A percentile compares a stretch with the other conserved stretches of the same genome.
These are phyloP conservation scores for Apiospora koreana DNA, from an alignment of 2,329 filamentous ascomycete genomes.

Conservation along the genomic window DNA sequence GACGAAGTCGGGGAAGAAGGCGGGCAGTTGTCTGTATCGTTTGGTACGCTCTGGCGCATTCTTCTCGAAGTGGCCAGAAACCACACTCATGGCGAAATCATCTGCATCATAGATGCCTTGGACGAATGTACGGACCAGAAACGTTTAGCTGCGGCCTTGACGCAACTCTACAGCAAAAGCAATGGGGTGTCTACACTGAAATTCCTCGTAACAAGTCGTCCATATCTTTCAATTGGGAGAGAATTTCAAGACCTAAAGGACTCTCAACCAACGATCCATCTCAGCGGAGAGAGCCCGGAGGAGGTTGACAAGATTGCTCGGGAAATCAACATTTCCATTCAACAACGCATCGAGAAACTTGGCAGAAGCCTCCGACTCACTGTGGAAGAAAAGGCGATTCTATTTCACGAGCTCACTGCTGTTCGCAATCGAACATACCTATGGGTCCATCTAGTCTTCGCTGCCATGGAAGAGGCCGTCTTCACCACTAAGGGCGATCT, in stretches of 20 bases:
- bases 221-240: conserved; percentile 29
- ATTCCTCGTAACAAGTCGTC: conserved; percentile 41
- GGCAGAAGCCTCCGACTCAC: conserved; percentile 1
- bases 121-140: conserved; percentile 38
- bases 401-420: conserved; percentile 16
- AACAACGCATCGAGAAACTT: conserved; percentile 21
- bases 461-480: conserved; percentile 19
- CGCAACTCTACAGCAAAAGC: conserved; percentile 24
- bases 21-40: conserved; percentile 21
- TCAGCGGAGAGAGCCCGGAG: conserved; percentile 30
- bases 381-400: background rate
- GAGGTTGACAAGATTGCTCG: conserved; percentile 29
- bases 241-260: conserved; percentile 24
- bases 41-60: conserved; percentile 33
- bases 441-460: conserved; percentile 25
- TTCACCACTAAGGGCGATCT: conserved; percentile 15
- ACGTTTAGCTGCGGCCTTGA: conserved; percentile 26
- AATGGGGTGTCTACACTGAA: conserved; percentile 28
- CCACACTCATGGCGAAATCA: conserved; percentile 22
- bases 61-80: conserved; percentile 22
- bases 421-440: conserved; percentile 27
- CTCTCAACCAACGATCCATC: conserved; percentile 28
- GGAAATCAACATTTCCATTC: conserved; percentile 33
- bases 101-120: conserved; percentile 42
- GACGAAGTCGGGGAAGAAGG: conserved; percentile 22